A percentile compares a stretch with the other conserved stretches of the same genome.
These are phyloP conservation scores for Wolfiporia cocos DNA, from an alignment of 1,284 basidiomycete genomes.

Conservation along the genomic window DNA sequence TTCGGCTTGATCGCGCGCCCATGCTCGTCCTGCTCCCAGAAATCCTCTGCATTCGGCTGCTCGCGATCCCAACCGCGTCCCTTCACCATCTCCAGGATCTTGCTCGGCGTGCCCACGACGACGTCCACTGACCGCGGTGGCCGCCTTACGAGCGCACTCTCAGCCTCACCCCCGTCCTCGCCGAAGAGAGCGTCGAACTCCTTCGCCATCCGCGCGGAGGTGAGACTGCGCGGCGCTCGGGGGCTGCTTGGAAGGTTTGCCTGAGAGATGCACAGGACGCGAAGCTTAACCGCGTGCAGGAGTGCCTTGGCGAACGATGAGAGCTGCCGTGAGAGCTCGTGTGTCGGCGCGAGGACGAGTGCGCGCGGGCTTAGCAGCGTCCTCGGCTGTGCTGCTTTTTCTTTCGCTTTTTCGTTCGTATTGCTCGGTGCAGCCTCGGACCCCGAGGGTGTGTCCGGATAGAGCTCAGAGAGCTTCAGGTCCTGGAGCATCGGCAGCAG, in stretches of 20 bases:
- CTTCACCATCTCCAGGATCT: constrained; percentile 63
- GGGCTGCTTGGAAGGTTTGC: constrained; percentile 42
- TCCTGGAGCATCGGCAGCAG: constrained; percentile 76
- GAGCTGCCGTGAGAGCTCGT: constrained; percentile 81
- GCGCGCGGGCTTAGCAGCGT: constrained; percentile 64
- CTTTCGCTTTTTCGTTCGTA: too few relatives aligned
- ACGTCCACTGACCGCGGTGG: constrained; percentile 58
- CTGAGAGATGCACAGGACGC: constrained; percentile 64
- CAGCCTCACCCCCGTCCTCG: constrained; percentile 17
- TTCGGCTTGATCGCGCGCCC: too few relatives aligned
- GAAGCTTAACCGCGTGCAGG: constrained; percentile 69
- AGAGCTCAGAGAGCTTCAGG: constrained; percentile 57
- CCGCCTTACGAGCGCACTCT: too few relatives aligned
- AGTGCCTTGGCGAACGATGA: constrained; percentile 69
- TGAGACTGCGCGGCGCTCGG: constrained; percentile 27
- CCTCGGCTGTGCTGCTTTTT: too few relatives aligned
- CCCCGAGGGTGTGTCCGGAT: constrained; percentile 2
- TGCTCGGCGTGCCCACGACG: constrained; percentile 73
- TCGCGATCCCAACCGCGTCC: constrained; percentile 63
- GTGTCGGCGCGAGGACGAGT: constrained; percentile 79
- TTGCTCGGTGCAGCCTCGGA: too few relatives aligned
- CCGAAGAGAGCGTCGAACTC: constrained; percentile 25
- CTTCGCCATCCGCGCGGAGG: constrained; percentile 45
- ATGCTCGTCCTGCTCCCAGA: constrained; percentile 19
- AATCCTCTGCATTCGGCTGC: constrained; percentile 24